These are phyloP conservation scores for Candida caryicola DNA, from an alignment of 805 yeast species.

Conservation along the genomic window DNA sequence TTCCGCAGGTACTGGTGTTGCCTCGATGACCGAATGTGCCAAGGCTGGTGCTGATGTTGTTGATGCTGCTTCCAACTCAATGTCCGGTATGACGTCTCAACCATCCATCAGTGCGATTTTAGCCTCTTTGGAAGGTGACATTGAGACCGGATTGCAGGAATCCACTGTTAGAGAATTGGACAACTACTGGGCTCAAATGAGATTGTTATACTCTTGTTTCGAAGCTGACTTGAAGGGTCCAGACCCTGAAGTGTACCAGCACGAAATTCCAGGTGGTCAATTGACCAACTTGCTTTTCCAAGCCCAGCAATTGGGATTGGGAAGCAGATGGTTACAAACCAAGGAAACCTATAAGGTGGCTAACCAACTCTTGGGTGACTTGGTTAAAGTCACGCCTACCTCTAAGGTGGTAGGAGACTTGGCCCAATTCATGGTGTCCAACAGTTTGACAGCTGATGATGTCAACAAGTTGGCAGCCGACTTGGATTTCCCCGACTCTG, in stretches of 20 bases:
- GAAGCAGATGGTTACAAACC: slow-evolving; percentile 94
- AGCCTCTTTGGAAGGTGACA: slow-evolving; percentile 86
- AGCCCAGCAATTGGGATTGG: slow-evolving; percentile 98
- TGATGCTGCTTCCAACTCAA: slow-evolving; percentile 94
- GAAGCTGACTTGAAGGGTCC: slow-evolving; percentile 99
- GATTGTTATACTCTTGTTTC: slow-evolving; percentile 92
- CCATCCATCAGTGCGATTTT: slow-evolving; percentile 91
- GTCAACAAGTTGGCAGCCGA: slow-evolving; percentile 83
- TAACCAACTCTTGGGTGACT: slow-evolving; percentile 86
- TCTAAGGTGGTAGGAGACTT: slow-evolving; percentile 99
- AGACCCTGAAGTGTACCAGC: slow-evolving; percentile 97
- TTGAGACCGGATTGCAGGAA: slow-evolving; percentile 69
- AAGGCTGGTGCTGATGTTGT: slow-evolving; percentile 97
- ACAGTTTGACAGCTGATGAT: slow-evolving; percentile 82
- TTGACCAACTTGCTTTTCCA: slow-evolving; percentile 96
- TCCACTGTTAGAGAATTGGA: slow-evolving; percentile 78
- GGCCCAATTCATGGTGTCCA: slow-evolving; percentile 99
- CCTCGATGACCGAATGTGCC: slow-evolving; percentile 93
- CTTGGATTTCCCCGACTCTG: slow-evolving; percentile 98
- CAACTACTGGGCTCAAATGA: slow-evolving; percentile 98
- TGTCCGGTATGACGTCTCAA: slow-evolving; percentile 98
- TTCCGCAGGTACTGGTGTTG: slow-evolving; percentile 99
- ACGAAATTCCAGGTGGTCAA: slow-evolving; percentile 99
- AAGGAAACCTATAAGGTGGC: slow-evolving; percentile 93
- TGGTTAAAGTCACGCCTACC: slow-evolving; percentile 98